Evolutionary conservation across 78 protist genomes (phyloP).

Genomic region (Pelomyxa schiedti): DNA sequence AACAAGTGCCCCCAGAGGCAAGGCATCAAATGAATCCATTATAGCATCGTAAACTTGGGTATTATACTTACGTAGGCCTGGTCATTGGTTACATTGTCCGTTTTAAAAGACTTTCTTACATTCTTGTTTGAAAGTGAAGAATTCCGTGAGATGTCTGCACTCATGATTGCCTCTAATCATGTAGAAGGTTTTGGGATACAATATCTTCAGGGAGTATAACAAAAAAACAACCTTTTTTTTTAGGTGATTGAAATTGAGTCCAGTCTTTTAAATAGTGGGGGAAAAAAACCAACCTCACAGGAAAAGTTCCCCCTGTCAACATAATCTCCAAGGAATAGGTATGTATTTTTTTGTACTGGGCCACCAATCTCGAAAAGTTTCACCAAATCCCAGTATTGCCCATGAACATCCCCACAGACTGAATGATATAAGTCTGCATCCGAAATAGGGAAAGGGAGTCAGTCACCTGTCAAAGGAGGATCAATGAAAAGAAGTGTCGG

Average conservation of each 20-base stretch:
- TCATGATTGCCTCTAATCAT: too few relatives aligned
- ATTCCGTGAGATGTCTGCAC: slow-evolving; percentile 88
- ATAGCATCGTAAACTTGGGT: slow-evolving; percentile 79
- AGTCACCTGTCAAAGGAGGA: background rate
- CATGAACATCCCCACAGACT: too few relatives aligned
- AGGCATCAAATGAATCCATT: too few relatives aligned
- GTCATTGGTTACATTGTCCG: too few relatives aligned
- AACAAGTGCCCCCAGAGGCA: slow-evolving; percentile 90
- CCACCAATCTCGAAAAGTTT: slow-evolving; percentile 82
- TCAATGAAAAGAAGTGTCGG: background rate
- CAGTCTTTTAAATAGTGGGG: background rate
- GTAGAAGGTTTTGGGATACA: too few relatives aligned
- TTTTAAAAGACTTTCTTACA: slow-evolving; percentile 35
- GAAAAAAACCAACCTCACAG: slow-evolving; percentile 9
- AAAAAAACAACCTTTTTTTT: too few relatives aligned
- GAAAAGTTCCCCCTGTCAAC: too few relatives aligned
- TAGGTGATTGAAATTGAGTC: too few relatives aligned
- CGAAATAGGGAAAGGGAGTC: background rate
- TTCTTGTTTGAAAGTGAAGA: slow-evolving; percentile 91
- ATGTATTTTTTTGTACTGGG: too few relatives aligned
- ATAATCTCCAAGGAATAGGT: too few relatives aligned
- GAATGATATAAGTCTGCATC: slow-evolving; percentile 75
- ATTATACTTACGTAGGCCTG: slow-evolving; percentile 72
- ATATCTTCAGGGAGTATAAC: too few relatives aligned
- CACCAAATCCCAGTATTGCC: slow-evolving; percentile 80